These are phyloP conservation scores for Viola pubescens DNA, from an alignment of 441 rosid genomes.

Conservation along the genomic window DNA sequence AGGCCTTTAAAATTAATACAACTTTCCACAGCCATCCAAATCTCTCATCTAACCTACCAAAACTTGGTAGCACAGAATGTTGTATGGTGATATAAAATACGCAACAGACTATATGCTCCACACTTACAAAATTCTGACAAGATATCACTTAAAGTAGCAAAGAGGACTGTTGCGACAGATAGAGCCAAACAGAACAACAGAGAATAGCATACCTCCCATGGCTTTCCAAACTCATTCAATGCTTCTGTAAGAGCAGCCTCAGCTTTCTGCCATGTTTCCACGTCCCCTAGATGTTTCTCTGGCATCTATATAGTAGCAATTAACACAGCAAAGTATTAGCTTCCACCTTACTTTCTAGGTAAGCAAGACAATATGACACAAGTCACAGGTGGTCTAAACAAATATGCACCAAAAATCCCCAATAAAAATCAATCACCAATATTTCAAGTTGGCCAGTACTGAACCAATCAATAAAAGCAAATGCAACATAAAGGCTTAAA, in stretches of 20 bases:
- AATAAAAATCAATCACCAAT: no score
- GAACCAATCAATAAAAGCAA: not conserved
- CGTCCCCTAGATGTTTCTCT: conserved; percentile 76
- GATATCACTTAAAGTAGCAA: no score
- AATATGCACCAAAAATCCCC: no score
- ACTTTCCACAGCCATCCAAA: not conserved
- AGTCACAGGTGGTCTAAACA: no score
- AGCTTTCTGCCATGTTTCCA: conserved; percentile 85
- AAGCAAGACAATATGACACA: not conserved
- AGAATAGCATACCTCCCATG: conserved; percentile 61
- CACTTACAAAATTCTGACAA: not conserved
- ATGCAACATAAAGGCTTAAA: not conserved
- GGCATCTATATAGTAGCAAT: conserved; percentile 60
- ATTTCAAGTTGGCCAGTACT: not conserved
- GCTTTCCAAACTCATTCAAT: conserved; percentile 67
- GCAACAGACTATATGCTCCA: not conserved
- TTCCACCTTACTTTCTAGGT: not conserved
- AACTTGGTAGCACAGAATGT: not conserved
- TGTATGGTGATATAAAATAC: not conserved
- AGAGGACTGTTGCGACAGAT: not conserved
- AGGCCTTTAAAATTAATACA: not conserved
- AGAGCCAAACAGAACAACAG: conserved; percentile 3
- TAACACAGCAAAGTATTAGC: not conserved
- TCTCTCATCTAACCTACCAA: not conserved
- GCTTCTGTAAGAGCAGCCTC: conserved; percentile 82